Conservation (phyloP, 768 basidiomycete genomes). For the Collybia mongolica region DNA sequence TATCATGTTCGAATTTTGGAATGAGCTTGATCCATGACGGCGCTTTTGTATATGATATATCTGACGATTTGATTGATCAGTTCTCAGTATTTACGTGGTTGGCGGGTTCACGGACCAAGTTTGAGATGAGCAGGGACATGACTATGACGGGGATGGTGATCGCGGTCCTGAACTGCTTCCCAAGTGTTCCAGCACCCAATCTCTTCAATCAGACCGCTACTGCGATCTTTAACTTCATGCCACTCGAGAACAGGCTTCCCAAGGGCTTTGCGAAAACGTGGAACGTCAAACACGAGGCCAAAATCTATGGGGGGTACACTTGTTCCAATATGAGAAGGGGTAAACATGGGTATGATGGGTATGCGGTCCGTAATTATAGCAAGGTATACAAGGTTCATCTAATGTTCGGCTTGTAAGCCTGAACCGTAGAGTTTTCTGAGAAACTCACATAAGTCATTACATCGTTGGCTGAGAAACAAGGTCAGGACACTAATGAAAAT, state of each 20-base stretch:
- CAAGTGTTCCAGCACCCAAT: slow-evolving; percentile 58
- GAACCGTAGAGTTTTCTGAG: not conserved
- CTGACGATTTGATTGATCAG: slow-evolving; percentile 27
- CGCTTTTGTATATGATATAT: slow-evolving; percentile 51
- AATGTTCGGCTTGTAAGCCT: not conserved
- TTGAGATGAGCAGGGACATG: slow-evolving; percentile 32
- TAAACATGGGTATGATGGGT: slow-evolving; percentile 58
- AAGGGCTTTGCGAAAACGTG: slow-evolving; percentile 42
- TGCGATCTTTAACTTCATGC: slow-evolving; percentile 56
- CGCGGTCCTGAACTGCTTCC: slow-evolving; percentile 42
- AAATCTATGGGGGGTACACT: slow-evolving; percentile 52
- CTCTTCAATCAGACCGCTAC: slow-evolving; percentile 39
- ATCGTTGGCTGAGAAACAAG: slow-evolving; percentile 57
- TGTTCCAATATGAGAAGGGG: slow-evolving; percentile 53
- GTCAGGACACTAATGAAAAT: slow-evolving; percentile 3
- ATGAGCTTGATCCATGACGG: slow-evolving; percentile 49
- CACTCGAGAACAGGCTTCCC: slow-evolving; percentile 57
- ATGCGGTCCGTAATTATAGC: slow-evolving; percentile 57
- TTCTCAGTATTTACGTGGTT: too few relatives aligned
- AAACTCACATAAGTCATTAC: slow-evolving; percentile 66
- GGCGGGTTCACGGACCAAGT: slow-evolving; percentile 29
- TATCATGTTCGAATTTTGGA: slow-evolving; percentile 42
- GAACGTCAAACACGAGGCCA: slow-evolving; percentile 60
- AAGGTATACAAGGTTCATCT: slow-evolving; percentile 61
- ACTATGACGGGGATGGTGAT: slow-evolving; percentile 38